Evolutionary conservation across 2,329 filamentous ascomycete species (phyloP), one percentile per base, ranked within the genome.

Genomic region (Neophaeococcomyces aloes): DNA sequence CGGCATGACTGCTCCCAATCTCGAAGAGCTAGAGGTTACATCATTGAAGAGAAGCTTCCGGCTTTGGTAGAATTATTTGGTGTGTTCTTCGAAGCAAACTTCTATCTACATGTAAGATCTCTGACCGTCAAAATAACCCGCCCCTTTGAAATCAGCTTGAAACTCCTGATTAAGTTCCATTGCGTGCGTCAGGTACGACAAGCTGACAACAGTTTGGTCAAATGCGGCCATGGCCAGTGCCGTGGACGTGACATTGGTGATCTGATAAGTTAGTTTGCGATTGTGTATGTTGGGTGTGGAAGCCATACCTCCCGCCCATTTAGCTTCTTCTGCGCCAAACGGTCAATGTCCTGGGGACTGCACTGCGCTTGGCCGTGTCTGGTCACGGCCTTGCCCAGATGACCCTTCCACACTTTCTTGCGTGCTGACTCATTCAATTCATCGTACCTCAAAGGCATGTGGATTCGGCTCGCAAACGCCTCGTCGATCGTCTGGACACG

Each of bases 371-470:
- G 11, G 8, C 40, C 27, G 23, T 33, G 31, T 25, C 10, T 37
- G 19, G 30, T 29, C 5, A 29, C 23, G 31, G 30, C 30, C 19
- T 21, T 29, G 11, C 11, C 17, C 13, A 29, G 23, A 25, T 43
- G 30, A 14, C 23, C 30, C 17, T 13, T 43, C 23, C 14, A 30
- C 45, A 73, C 54, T 52, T 66, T 67, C 37, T 72, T 65, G 14
- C 69, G 62, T 43, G 67, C 69, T 37, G 65, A 23, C 61, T 38
- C 36, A 23, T 38, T 23, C 25, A 38, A 38, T 7, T 25, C 19
- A 23, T 38, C 21, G 29, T 57, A 59, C 27, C 56, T 42, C 6
- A 59, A 46, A n/a, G 46, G 48, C 10, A 60, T 35, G 43, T 60
- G 54, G 30, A 59, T 56, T 5, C 55, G 50, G 3, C 54, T 58